phyloP scores from a whole-genome alignment of 2,329 filamentous ascomycete species.

The Harringtonia aguacate region DNA sequence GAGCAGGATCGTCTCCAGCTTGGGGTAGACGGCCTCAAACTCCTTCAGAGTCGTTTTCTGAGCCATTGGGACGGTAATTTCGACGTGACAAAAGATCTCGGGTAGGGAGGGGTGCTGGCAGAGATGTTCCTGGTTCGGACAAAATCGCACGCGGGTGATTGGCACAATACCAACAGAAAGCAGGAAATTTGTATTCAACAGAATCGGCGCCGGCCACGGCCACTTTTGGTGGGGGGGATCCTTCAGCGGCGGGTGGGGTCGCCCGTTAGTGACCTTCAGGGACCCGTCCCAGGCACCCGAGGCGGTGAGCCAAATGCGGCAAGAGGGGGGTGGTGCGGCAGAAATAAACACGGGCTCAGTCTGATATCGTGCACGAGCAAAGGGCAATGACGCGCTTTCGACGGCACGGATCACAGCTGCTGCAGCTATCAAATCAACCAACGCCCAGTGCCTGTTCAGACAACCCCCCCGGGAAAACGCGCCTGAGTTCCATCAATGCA shows the following conservation, averaged over 20 bases:
- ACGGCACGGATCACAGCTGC: too few species aligned
- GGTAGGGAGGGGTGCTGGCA: neutral
- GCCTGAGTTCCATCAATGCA: too few species aligned
- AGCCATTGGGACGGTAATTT: constrained; percentile 33
- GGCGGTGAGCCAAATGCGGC: constrained; percentile 5
- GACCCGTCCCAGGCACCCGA: neutral
- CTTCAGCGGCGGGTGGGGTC: too few species aligned
- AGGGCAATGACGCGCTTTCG: too few species aligned
- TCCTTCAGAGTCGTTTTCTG: constrained; percentile 70
- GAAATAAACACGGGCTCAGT: too few species aligned
- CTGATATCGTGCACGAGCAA: too few species aligned
- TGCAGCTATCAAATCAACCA: too few species aligned
- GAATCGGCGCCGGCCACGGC: too few species aligned
- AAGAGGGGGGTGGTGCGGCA: neutral
- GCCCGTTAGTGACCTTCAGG: neutral
- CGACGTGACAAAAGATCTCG: neutral
- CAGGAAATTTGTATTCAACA: too few species aligned
- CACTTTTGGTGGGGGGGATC: too few species aligned
- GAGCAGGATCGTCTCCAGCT: constrained; percentile 72
- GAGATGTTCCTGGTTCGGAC: neutral
- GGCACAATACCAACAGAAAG: neutral
- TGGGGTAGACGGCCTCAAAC: constrained; percentile 85
- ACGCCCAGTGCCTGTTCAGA: too few species aligned
- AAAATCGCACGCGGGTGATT: neutral
- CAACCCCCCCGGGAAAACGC: too few species aligned